Evolutionary conservation across 2,329 filamentous ascomycete species (phyloP), one percentile per base, ranked within the genome.

Genomic region (Grosmannia huntii): DNA sequence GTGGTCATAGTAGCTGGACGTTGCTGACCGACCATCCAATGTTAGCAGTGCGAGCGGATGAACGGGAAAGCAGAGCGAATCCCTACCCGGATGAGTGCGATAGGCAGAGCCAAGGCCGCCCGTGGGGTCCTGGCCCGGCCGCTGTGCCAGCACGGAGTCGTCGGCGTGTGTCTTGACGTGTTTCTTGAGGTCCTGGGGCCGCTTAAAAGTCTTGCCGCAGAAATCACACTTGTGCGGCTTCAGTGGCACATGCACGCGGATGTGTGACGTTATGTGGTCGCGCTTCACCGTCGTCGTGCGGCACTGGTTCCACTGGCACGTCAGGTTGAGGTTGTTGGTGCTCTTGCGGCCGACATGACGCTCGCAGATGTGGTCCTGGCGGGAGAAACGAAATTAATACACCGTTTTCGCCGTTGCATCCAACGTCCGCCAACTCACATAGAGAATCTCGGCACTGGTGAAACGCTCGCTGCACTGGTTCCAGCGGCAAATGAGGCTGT

Each of bases 151-250:
- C 48, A 95, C 89, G 49, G 90, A 95, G 73, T 96, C 92, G 68
- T 97, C 92, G 66, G 92, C 92, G 70, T 97, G 92, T 5, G 92
- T 97, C 84, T 97, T 99, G 73, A 97, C 90, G 71, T 99, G 94
- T 78, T 99, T 99, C 84, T 99, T 97, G 67, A 99, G 73, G 76
- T 99, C 94, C 76, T 99, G 94, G 2, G 94, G 94, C 38, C 94
- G 88, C 83, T 99, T 99, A 81, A 99, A 99, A 1, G 91, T 91
- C 78, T 99, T 99, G 70, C 90, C 90, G 70, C 94, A 99, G 75
- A 96, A 95, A 70, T 96, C 91, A 73, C 94, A 99, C 75, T 96
- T 97, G 78, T 99, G 94, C 65, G 94, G 94, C 80, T 99, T 99
- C 61, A 99, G 78, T 1, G 94, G 94, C n/a, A 99, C 92, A 71